Base-by-base conservation (phyloP, 495 filamentous ascomycete species). In the Tuber brumale region DNA sequence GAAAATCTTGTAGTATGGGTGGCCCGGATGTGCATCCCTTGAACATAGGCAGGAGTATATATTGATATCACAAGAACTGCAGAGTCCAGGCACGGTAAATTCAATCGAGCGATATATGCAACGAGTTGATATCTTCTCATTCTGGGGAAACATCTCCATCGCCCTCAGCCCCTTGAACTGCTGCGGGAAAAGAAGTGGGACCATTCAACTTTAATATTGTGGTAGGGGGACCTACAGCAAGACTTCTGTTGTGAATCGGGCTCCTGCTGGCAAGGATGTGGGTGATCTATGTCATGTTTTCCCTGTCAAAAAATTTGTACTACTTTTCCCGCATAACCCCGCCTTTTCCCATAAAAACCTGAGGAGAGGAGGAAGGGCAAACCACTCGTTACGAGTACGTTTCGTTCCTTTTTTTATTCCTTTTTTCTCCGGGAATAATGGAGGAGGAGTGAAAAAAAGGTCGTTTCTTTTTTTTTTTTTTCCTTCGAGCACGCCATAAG, bases 301-400 rank as follows among this genome's bases (percentile, higher is more conserved):
- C 57, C 57, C 14, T 3, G 0, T 18, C 0, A 35, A 35, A 35
- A 66, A 35, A 66, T 66, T 66, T 35, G 27, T 66, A 14, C 35
- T 66, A 35, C 57, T 35, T 66, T 35, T 66, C 57, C 57, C 27
- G 57, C 57, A 66, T 66, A 66, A 35, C 57, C 57, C 57, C 57
- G 18, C 57, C 14, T 35, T 66, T 66, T 66, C 31, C 31, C 16
- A 27, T 6, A 12, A 31, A 18, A 66, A 19, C 57, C 27, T 66
- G 57, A 66, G 57, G 27, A 27, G n/a, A 14, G 51, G 27, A 21
- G 12, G n/a, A 51, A n/a, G 46, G 46, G 46, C 4, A 10, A 31
- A 66, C 57, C 57, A 66, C 27, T 19, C 27, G 27, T 35, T 19
- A 14, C n/a, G n/a, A n/a, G n/a, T n/a, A n/a, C 14, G 57, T 66